A percentile compares a stretch with the other conserved stretches of the same genome.
Evolutionary conservation across 495 filamentous ascomycete genomes (phyloP).

Genomic region (Sphaerosporella brunnea): DNA sequence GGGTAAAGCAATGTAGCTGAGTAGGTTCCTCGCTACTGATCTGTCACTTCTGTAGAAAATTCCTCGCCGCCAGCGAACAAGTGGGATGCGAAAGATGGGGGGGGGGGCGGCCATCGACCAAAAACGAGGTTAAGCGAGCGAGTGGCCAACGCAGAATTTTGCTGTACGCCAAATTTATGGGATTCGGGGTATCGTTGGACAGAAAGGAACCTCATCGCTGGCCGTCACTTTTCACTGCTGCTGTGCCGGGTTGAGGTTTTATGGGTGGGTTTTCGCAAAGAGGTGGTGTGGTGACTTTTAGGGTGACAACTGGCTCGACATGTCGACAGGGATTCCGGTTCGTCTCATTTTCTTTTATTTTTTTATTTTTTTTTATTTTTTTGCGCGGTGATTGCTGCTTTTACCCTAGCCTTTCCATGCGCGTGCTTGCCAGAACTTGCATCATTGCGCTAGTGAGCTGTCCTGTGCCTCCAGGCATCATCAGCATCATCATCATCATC

Average conservation of each 20-base stretch:
- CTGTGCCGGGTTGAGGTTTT: neutral
- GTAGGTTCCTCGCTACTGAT: too few relatives aligned
- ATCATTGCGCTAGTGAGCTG: too few relatives aligned
- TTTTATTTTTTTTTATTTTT: neutral
- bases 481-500: too few relatives aligned
- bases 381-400: too few relatives aligned
- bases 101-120: neutral
- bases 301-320: neutral
- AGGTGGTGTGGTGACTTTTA: neutral
- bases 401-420: too few relatives aligned
- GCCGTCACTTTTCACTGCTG: neutral
- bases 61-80: neutral
- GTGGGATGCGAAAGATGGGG: neutral
- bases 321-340: neutral
- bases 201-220: too few relatives aligned
- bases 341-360: neutral
- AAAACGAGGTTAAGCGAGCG: neutral
- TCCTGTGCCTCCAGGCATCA: too few relatives aligned
- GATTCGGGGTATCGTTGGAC: too few relatives aligned
- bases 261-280: neutral
- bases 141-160: neutral
- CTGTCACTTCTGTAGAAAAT: too few relatives aligned
- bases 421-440: too few relatives aligned
- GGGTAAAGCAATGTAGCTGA: too few relatives aligned
- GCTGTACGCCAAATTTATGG: too few relatives aligned